Base-by-base conservation (phyloP, 495 filamentous ascomycete species). In the Penicillium nucicola region DNA sequence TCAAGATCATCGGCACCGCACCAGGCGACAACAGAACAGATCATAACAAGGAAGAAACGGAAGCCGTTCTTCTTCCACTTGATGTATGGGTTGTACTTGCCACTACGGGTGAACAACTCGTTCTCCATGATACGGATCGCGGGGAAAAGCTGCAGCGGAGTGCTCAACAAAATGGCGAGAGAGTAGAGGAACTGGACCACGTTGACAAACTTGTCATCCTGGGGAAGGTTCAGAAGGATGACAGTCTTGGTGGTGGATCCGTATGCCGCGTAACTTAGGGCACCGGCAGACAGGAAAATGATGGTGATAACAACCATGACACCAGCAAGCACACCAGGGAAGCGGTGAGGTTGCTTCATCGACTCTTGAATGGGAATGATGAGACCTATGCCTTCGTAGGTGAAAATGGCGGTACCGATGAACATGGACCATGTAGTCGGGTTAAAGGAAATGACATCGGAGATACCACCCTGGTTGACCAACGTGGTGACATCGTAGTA, bases 21-120 rank as follows among this genome's bases (percentile, higher is more conserved):
- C 91, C 91, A 97, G 1, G 91, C 91, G 53, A 97, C 84, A 34
- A 87, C 59, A 3, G 91, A 88, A 61, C 92, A 97, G 28, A 91
- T 61, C 55, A 87, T 79, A 45, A 97, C 93, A 34, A 96, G 80
- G 59, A 91, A 83, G 72, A 97, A 97, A 30, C 93, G 86, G 75
- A 93, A 97, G 45, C 84, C 74, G 57, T 98, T 98, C 83, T 98
- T 98, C 78, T 95, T 85, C 92, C 92, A 97, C 72, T 98, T 98
- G 76, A 97, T 95, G 45, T 83, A 86, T 1, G 87, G 88, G 67
- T 97, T 96, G 66, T 95, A 90, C 68, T 98, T 98, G 45, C 93
- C 93, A 48, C 90, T 96, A 62, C 85, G 82, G 19, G 80, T 83
- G 71, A 89, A 89, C 4, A 89, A 69, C 55, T 83, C 83, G 48